Evolutionary conservation across 1,284 basidiomycete genomes (phyloP), one percentile per base, ranked within the genome.

Genomic region (Puccinia polysora): DNA sequence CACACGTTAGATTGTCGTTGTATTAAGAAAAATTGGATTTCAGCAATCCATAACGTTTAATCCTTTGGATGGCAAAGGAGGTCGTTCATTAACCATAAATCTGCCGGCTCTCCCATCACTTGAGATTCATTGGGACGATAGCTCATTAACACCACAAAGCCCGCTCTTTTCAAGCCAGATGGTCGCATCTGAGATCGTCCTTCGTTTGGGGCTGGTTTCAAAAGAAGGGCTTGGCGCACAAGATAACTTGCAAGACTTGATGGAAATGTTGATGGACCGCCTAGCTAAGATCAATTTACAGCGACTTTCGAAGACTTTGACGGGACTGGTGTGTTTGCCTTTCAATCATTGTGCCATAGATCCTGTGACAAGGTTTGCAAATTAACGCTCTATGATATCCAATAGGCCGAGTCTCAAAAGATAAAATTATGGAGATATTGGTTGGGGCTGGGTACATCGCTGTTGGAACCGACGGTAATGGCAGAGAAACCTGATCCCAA

Each of bases 111-210:
- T 34, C 4, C 53, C 53, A 18, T 1, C 30, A 7, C 53, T 56
- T 15, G 53, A 56, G 10, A 2, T 56, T 1, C 53, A 10, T 34
- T 56, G 53, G 53, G 53, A 56, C 32, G 53, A 56, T 34, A 56
- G 53, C 53, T 10, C 30, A 15, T 20, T 56, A 10, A 34, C 14
- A 1, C 15, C 32, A 4, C 23, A 56, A n/a, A 56, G 38, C 53
- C 53, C 53, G 30, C 30, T 56, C 1, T 56, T 56, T 36, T 56
- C 53, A 20, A 30, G 53, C 32, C 53, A 34, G 53, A 30, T n/a
- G 5, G 53, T 56, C 2, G 53, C 30, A 4, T 18, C 8, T 34
- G 53, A 56, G 32, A 36, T 36, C 8, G 1, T 34, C 5, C 30
- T 15, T 18, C 23, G 38, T n/a, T 36, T 56, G 28, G 6, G 23